These are phyloP conservation scores for Sicyos baderoa DNA, from an alignment of 306 rosid species.

Conservation along the genomic window DNA sequence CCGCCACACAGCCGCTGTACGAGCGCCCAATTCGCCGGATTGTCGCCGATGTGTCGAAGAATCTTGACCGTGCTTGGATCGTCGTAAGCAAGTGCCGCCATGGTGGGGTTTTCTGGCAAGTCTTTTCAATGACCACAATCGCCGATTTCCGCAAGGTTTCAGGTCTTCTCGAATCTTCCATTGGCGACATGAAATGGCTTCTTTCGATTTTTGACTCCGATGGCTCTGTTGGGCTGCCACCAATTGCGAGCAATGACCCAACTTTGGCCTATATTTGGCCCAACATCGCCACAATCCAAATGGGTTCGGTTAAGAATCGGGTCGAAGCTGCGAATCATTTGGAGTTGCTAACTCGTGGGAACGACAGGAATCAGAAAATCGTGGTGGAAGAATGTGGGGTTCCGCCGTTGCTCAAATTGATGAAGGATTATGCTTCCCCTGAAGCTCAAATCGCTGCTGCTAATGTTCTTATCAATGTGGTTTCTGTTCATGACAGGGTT, in stretches of 20 bases:
- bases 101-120: conserved; percentile 59
- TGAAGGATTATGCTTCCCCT: conserved; percentile 46
- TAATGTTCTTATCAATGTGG: conserved; percentile 42
- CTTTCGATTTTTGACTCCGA: conserved; percentile 54
- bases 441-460: conserved; percentile 73
- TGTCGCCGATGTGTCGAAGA: conserved; percentile 47
- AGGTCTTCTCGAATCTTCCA: conserved; percentile 53
- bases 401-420: conserved; percentile 55
- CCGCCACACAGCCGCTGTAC: conserved; percentile 48
- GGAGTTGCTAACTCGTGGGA: conserved; percentile 40
- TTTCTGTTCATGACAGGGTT: conserved; percentile 38
- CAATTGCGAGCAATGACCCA: conserved; percentile 71
- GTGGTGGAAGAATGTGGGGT: conserved; percentile 72
- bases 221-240: conserved; percentile 53
- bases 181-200: conserved; percentile 71
- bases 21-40: conserved; percentile 66
- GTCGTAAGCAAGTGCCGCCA: conserved; percentile 53
- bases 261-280: conserved; percentile 87
- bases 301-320: conserved; percentile 61
- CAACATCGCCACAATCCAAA: conserved; percentile 48
- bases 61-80: conserved; percentile 48
- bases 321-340: conserved; percentile 57
- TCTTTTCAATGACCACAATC: conserved; percentile 53
- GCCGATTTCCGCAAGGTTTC: conserved; percentile 58
- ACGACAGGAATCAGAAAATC: conserved; percentile 55